Percentiles rank a stretch among this genome's conserved stretches.
Conservation (phyloP, 352 stramenopile species). For the Pythium oligandrum region DNA sequence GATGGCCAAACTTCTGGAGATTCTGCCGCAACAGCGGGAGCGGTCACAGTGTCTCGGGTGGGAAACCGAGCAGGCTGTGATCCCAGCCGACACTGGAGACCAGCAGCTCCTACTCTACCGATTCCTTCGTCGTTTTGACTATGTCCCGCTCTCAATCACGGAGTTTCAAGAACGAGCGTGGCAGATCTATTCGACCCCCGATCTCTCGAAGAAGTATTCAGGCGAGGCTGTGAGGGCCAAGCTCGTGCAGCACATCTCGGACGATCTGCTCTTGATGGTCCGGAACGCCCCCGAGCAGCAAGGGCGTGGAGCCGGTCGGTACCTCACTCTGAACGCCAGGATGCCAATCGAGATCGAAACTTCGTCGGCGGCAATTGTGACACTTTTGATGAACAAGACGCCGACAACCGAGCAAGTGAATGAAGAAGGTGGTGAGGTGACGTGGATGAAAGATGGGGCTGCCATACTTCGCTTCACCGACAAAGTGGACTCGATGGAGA, state of each 20-base stretch:
- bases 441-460: constrained; percentile 18
- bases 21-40: neutral
- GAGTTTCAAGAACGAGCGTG: constrained; percentile 10
- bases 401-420: neutral
- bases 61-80: constrained; percentile 11
- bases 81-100: constrained; percentile 2
- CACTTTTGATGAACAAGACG: constrained; percentile 16
- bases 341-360: constrained; percentile 1
- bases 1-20: constrained; percentile 10
- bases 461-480: constrained; percentile 17
- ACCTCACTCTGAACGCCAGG: constrained; percentile 16
- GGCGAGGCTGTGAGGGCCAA: constrained; percentile 9
- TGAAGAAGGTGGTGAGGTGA: constrained; percentile 7
- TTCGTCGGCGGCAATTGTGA: constrained; percentile 10
- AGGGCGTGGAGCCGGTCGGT: constrained; percentile 1
- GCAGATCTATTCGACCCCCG: constrained; percentile 15
- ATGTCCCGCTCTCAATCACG: neutral
- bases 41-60: constrained; percentile 11
- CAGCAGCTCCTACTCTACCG: constrained; percentile 16
- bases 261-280: constrained; percentile 19
- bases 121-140: constrained; percentile 11
- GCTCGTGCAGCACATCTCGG: constrained; percentile 16
- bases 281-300: constrained; percentile 19
- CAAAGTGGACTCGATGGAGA: constrained; percentile 10
- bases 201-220: constrained; percentile 11